Percentiles rank a stretch among this genome's conserved stretches.
phyloP scores from a whole-genome alignment of 345 rosid genomes.

The Lepidium africanum region DNA sequence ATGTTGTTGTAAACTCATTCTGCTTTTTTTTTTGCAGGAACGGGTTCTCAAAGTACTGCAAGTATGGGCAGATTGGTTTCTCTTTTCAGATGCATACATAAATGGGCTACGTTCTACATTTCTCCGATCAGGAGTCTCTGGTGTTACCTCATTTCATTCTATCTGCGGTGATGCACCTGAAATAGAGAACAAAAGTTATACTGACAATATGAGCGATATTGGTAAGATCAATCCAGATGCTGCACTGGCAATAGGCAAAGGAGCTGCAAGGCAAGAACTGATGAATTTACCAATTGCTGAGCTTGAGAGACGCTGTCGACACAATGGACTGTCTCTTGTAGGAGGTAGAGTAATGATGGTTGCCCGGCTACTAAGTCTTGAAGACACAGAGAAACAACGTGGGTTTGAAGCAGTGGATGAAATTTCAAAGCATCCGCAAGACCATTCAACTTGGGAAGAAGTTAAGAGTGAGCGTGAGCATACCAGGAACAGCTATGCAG shows the following conservation, averaged over 20 bases:
- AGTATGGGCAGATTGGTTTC: conserved; percentile 99
- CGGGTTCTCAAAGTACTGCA: conserved; percentile 94
- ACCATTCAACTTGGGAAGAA: conserved; percentile 52
- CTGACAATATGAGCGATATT: conserved; percentile 41
- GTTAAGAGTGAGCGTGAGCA: conserved; percentile 39
- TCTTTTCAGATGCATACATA: conserved; percentile 96
- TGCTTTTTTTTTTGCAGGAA: conserved; percentile 48
- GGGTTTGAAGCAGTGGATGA: conserved; percentile 75
- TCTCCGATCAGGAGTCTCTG: conserved; percentile 82
- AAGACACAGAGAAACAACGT: conserved; percentile 90
- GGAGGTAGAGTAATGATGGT: conserved; percentile 99
- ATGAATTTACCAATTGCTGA: conserved; percentile 83
- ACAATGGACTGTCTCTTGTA: conserved; percentile 91
- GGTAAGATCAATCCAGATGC: conserved; percentile 62
- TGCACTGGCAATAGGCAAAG: conserved; percentile 94
- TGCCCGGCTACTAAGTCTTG: conserved; percentile 81
- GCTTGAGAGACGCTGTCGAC: conserved; percentile 96
- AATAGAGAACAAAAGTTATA: conserved; percentile 51
- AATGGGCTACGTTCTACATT: conserved; percentile 92
- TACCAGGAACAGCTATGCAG: conserved; percentile 28
- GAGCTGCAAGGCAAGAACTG: conserved; percentile 84
- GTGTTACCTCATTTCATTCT: conserved; percentile 78
- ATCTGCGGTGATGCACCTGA: conserved; percentile 85
- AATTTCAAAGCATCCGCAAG: conserved; percentile 52
- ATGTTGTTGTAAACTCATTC: neutral